These are phyloP conservation scores for Dryas octopetala DNA, from an alignment of 306 rosid genomes.

Conservation along the genomic window DNA sequence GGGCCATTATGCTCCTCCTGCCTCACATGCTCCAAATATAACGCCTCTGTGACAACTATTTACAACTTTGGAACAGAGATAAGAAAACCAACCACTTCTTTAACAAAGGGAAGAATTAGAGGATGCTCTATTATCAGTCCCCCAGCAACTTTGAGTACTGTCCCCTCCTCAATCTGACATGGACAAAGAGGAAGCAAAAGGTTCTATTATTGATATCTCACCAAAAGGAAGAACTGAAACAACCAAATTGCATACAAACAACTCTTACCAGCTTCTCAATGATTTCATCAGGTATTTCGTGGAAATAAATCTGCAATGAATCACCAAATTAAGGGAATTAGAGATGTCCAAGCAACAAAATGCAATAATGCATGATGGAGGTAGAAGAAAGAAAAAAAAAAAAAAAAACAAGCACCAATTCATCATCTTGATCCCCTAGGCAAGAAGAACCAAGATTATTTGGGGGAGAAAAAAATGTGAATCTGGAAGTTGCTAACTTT, in stretches of 20 bases:
- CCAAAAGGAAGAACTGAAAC: conserved; percentile 13
- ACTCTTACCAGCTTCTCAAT: conserved; percentile 79
- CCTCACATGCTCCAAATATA: background rate
- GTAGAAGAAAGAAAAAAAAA: too few species aligned
- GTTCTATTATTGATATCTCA: background rate
- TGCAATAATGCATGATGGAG: too few species aligned
- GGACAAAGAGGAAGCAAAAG: conserved; percentile 6
- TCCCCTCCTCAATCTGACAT: conserved; percentile 80
- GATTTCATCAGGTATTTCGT: conserved; percentile 79
- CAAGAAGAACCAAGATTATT: too few species aligned
- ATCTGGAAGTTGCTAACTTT: too few species aligned
- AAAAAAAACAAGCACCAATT: too few species aligned
- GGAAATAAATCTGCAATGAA: conserved; percentile 77
- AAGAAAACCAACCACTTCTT: conserved; percentile 81
- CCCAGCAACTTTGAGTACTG: conserved; percentile 84
- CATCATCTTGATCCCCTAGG: too few species aligned
- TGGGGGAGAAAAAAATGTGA: too few species aligned
- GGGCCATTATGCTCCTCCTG: background rate
- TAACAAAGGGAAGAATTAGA: conserved; percentile 65
- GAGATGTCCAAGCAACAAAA: too few species aligned
- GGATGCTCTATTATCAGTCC: conserved; percentile 95
- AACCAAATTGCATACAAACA: conserved; percentile 20
- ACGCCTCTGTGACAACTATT: background rate
- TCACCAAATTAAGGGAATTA: conserved; percentile 1
- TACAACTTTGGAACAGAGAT: conserved; percentile 20